Evolutionary conservation across 257 asterid genomes (phyloP).

Genomic region (Ligustrum vulgare): DNA sequence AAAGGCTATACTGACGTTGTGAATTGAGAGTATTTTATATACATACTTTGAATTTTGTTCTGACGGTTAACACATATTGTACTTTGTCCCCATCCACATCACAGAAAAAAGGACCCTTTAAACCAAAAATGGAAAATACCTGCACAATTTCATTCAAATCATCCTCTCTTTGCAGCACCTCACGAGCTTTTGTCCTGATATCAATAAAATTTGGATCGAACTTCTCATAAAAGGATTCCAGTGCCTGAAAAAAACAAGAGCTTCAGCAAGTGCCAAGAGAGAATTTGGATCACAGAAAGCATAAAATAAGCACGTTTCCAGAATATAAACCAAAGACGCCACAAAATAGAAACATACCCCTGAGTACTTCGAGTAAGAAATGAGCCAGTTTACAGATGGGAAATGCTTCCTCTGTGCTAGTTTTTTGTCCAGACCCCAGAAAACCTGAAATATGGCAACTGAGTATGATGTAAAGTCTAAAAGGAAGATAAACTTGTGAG

Average conservation of each 20-base stretch:
- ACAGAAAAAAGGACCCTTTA: not conserved
- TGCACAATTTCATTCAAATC: slow-evolving; percentile 75
- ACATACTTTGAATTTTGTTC: not conserved
- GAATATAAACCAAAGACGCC: not conserved
- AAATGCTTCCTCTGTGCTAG: slow-evolving; percentile 97
- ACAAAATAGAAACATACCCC: slow-evolving; percentile 52
- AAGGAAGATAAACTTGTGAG: slow-evolving; percentile 21
- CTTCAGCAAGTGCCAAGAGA: slow-evolving; percentile 18
- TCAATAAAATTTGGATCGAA: slow-evolving; percentile 91
- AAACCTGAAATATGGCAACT: slow-evolving; percentile 59
- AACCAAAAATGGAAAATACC: slow-evolving; percentile 24
- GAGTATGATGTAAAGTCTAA: slow-evolving; percentile 5
- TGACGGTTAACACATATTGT: not conserved
- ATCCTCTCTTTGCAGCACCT: slow-evolving; percentile 98
- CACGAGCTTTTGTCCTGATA: slow-evolving; percentile 98
- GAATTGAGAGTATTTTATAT: not conserved
- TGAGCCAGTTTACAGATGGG: slow-evolving; percentile 99
- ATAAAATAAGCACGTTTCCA: not conserved
- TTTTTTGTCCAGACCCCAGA: slow-evolving; percentile 99
- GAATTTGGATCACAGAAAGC: slow-evolving; percentile 12
- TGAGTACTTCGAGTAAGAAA: slow-evolving; percentile 94
- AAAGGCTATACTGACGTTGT: not conserved
- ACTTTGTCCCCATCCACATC: not conserved
- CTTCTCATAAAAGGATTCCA: slow-evolving; percentile 95
- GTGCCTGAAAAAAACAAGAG: slow-evolving; percentile 52